Conservation (phyloP, 306 rosid genomes). For the Acmispon strigosus region DNA sequence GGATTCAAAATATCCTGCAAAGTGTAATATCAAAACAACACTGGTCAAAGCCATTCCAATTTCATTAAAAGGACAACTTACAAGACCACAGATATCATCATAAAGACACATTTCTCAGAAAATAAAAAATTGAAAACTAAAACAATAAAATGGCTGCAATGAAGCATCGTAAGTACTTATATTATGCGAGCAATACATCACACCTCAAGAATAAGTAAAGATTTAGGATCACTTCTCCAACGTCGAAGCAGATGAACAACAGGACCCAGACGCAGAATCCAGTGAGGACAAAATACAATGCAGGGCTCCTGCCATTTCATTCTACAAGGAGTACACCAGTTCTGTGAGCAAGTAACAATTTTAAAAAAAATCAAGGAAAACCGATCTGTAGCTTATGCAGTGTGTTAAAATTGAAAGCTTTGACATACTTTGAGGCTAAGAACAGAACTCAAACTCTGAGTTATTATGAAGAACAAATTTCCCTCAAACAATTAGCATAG, state of each 20-base stretch:
- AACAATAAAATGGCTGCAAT: not conserved
- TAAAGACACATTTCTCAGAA: not conserved
- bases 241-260: conserved; percentile 69
- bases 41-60: conserved; percentile 1
- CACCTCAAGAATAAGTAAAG: conserved; percentile 85
- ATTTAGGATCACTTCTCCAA: conserved; percentile 72
- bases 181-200: not conserved
- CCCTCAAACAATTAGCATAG: not conserved
- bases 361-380: not conserved
- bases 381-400: not conserved
- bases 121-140: not conserved
- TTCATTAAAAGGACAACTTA: not conserved
- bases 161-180: not conserved
- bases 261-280: conserved; percentile 90
- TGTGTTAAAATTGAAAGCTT: not conserved
- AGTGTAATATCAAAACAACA: not conserved
- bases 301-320: conserved; percentile 82
- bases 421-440: not conserved
- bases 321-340: conserved; percentile 39
- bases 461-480: not conserved
- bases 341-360: not conserved
- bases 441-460: not conserved
- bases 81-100: not conserved
- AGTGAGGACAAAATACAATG: conserved; percentile 75
- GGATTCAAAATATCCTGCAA: conserved; percentile 56